Base-by-base conservation (phyloP, 176 grass and related monocot genomes). In the Elymus sibiricus region DNA sequence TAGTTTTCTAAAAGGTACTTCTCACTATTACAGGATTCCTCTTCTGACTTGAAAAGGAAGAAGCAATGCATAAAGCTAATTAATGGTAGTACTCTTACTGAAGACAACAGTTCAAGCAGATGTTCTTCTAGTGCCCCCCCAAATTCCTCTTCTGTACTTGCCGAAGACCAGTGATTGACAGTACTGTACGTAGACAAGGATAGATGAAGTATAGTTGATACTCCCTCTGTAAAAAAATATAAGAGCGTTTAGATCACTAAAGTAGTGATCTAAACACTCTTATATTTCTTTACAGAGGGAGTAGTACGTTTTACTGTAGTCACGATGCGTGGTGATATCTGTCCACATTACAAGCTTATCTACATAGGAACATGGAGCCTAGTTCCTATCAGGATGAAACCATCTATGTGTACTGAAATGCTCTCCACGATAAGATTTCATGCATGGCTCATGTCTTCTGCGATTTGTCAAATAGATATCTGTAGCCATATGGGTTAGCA, bases 31-130 rank as follows among this genome's bases (percentile, higher is more conserved):
- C 78, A 97, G 95, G 88, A 97, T 73, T 82, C 84, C 58, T 89
- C 88, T 32, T 87, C 82, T 65, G 86, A 89, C 68, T 87, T 62
- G 67, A 97, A 83, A 83, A 94, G 74, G 84, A 87, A 90, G 85
- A 84, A 88, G 84, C 86, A 81, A 40, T 84, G 70, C 66, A 66
- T 82, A 64, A 58, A 71, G 16, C 40, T 87, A 35, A 80, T 60
- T 83, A 82, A 87, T 63, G 84, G 80, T 69, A 89, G 84, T 66
- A 58, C 60, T 70, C 32, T 64, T 79, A 55, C 85, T 81, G 88
- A 83, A 82, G 74, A 66, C 66, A 90, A 81, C 64, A 93, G 87
- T 88, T 95, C 87, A 81, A 93, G 91, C 72, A 78, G 87, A 83
- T 92, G 84, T 73, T 91, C 90, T 82, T 91, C 90, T 49, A 88